These are phyloP conservation scores for Leishmania amazonensis DNA, from an alignment of 208 protist species.

Conservation along the genomic window DNA sequence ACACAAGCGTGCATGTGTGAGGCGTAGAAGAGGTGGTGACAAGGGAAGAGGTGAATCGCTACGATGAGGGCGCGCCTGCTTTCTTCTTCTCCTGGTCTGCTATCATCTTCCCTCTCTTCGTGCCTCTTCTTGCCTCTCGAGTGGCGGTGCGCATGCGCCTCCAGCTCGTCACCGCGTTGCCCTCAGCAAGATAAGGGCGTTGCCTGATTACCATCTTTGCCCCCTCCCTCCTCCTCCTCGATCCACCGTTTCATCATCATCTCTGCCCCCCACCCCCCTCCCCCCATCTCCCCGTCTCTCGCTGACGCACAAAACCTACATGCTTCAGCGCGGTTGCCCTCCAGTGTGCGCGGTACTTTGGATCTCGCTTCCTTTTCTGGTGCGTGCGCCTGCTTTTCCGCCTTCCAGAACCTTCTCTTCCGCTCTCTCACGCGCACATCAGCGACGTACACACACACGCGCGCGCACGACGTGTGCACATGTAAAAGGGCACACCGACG, in stretches of 20 bases:
- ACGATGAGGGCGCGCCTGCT: neutral
- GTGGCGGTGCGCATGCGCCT: neutral
- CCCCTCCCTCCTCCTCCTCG: neutral
- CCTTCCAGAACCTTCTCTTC: neutral
- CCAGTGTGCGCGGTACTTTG: neutral
- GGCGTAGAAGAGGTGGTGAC: neutral
- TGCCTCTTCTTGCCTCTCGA: neutral
- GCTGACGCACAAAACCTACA: neutral
- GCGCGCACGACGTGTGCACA: neutral
- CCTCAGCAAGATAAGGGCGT: neutral
- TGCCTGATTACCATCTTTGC: neutral
- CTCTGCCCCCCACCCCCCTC: no score
- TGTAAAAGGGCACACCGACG: neutral
- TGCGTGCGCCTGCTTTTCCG: neutral
- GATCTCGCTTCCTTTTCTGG: neutral
- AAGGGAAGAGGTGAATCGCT: neutral
- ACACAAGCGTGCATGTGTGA: neutral
- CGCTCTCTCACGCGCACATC: neutral
- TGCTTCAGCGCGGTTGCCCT: neutral
- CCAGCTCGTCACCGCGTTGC: neutral
- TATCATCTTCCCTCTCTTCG: neutral
- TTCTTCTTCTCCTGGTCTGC: neutral
- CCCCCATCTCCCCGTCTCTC: neutral
- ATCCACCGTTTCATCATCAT: neutral
- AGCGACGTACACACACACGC: conserved; percentile 5